Evolutionary conservation across 257 asterid genomes (phyloP), one percentile per base, ranked within the genome.

Genomic region (Perilla frutescens): DNA sequence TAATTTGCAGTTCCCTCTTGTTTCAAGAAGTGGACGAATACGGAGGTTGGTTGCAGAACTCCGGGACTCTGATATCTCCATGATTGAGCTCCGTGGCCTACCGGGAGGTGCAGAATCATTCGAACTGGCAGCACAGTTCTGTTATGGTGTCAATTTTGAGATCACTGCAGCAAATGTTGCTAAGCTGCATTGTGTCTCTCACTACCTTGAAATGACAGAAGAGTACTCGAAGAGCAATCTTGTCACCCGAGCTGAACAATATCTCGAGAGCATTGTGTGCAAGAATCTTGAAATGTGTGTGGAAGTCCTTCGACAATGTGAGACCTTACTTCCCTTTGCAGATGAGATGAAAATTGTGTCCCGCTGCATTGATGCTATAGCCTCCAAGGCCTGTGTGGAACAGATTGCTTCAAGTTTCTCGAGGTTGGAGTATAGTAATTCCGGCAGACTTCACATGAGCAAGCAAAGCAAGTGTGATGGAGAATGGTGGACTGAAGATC

Each of bases 401-500:
- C 98, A 92, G 71, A 92, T 92, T 20, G 98, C 98, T 6, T 89
- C 91, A 0, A 92, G 98, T 61, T 92, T 92, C 85, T 92, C 98
- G 0, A 81, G 98, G 6, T 77, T 92, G 73, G 98, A 92, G 81
- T 92, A 92, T 9, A 88, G 96, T 79, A 88, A 87, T 85, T 92
- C 98, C 0, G 98, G 98, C 2, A 81, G 98, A 74, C 96, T 92
- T 49, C 96, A 92, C 64, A 92, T 90, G 98, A 92, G 88, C 81
- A 85, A 89, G 74, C 91, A 84, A 37, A 72, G 85, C 1, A 88
- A 87, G 64, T 68, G 79, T 5, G 96, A 85, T 55, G 92, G 87
- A 51, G 96, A 92, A 75, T 92, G 98, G 98, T 92, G 98, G 98
- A 86, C 85, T 10, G 95, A 90, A 70, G 98, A 92, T 70, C 89